These are phyloP conservation scores for Parastagonospora avenae DNA, from an alignment of 2,329 filamentous ascomycete species.

Conservation along the genomic window DNA sequence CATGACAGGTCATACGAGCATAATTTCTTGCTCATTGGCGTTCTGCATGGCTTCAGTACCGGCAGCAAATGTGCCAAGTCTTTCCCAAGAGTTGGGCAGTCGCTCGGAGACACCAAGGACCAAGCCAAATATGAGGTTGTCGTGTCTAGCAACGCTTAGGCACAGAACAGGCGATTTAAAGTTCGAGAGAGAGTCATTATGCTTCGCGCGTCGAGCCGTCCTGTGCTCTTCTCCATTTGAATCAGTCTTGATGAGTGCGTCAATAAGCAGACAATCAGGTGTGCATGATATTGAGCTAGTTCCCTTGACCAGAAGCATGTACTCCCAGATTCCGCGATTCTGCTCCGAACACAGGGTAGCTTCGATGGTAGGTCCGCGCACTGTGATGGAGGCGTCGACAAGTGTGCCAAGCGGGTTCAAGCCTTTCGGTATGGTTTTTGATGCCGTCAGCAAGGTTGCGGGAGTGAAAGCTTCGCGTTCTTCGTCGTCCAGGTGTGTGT, in stretches of 20 bases:
- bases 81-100: slow-evolving; percentile 19
- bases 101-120: slow-evolving; percentile 30
- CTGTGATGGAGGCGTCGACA: slow-evolving; percentile 22
- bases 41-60: slow-evolving; percentile 26
- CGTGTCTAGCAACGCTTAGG: slow-evolving; percentile 31
- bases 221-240: slow-evolving; percentile 1
- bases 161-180: slow-evolving; percentile 35
- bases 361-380: slow-evolving; percentile 27
- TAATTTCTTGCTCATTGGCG: slow-evolving; percentile 25
- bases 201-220: slow-evolving; percentile 30
- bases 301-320: slow-evolving; percentile 33
- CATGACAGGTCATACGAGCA: slow-evolving; percentile 17
- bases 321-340: slow-evolving; percentile 22
- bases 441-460: slow-evolving; percentile 20
- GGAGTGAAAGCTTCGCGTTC: slow-evolving; percentile 23
- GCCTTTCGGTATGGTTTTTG: slow-evolving; percentile 19
- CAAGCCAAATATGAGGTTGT: slow-evolving; percentile 32
- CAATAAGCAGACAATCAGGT: slow-evolving; percentile 36
- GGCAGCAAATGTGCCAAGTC: slow-evolving; percentile 38
- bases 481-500: slow-evolving; percentile 25
- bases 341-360: slow-evolving; percentile 22
- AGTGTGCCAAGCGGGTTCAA: slow-evolving; percentile 37
- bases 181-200: slow-evolving; percentile 8
- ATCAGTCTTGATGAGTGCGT: slow-evolving; percentile 7
- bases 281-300: slow-evolving; percentile 30